Base-by-base conservation (phyloP, 305 asterid genomes). In the Stenogyne calaminthoides region DNA sequence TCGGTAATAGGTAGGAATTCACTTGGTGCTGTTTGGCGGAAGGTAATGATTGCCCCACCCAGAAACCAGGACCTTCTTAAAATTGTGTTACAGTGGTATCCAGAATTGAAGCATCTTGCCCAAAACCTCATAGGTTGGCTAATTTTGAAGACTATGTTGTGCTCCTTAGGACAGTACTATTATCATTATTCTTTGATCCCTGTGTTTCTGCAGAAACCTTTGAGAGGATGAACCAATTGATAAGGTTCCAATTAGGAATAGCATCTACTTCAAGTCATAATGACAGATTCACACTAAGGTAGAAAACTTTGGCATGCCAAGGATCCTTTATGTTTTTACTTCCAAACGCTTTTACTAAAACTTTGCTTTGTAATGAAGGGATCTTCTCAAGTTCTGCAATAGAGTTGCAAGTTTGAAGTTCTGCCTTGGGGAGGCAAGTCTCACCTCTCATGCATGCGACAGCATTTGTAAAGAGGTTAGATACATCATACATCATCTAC, bases 301-400 rank as follows among this genome's bases (percentile, higher is more conserved):
- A 83, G 68, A 63, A 19, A 19, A 29, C 67, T 40, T 49, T 39
- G 37, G 18, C 11, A 16, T n/a, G 58, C 69, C 47, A 40, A 54
- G 40, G 39, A 39, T 42, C 25, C 58, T 15, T 59, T 27, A 34
- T n/a, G 22, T 64, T 47, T 71, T 62, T 64, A 29, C 44, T 7
- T 44, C 6, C 51, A 44, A 29, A 76, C 62, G 55, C 42, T 73
- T 69, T 51, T 75, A 64, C 74, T 73, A 49, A 49, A 74, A 56
- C 69, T 32, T 75, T 51, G 66, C 29, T 71, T 71, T 68, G 78
- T 73, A 67, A 81, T 83, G 69, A 78, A 95, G 98, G 77, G 98
- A 93, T 85, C 92, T 95, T 54, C 92, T 95, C 65, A 95, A 93
- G 84, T 83, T 96, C 86, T 89, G 98, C 85, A 88, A 93, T 82